Evolutionary conservation across 2,329 filamentous ascomycete species (phyloP).

Genomic region (Diaporthe humulicola): DNA sequence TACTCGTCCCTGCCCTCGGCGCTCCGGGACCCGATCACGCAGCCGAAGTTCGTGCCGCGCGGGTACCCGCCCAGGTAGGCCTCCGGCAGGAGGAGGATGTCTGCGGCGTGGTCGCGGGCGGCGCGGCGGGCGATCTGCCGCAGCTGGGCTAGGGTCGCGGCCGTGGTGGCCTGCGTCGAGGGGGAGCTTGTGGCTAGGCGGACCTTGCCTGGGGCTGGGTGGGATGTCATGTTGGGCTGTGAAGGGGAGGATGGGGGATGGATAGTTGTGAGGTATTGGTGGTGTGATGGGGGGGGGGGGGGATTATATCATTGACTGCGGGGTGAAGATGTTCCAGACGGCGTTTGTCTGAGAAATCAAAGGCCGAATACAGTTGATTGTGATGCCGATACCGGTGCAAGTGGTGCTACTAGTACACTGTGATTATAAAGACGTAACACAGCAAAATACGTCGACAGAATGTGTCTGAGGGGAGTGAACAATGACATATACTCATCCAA

Average conservation of each 20-base stretch:
- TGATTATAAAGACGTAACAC: not conserved
- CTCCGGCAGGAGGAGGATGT: constrained; percentile 90
- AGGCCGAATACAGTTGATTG: not conserved
- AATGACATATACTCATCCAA: not conserved
- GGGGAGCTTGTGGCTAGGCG: constrained; percentile 70
- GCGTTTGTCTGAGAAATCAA: not conserved
- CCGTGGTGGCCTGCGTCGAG: constrained; percentile 61
- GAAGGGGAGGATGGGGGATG: not conserved
- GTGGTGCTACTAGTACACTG: not conserved
- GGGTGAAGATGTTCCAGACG: not conserved
- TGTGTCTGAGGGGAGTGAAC: not conserved
- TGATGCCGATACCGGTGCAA: constrained; percentile 27
- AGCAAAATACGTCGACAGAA: not conserved
- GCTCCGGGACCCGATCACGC: constrained; percentile 77
- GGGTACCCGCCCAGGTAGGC: constrained; percentile 94
- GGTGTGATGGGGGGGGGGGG: too few relatives aligned
- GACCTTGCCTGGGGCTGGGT: constrained; percentile 49
- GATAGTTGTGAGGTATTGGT: not conserved
- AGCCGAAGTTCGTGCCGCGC: constrained; percentile 83
- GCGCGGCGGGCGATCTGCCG: constrained; percentile 74
- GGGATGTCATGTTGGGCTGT: not conserved
- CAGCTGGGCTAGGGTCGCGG: constrained; percentile 76
- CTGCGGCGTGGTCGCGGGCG: constrained; percentile 59
- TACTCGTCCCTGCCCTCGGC: constrained; percentile 84
- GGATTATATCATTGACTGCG: not conserved